Conservation (phyloP, 2,329 filamentous ascomycete species). For the Coniochaeta sp. region DNA sequence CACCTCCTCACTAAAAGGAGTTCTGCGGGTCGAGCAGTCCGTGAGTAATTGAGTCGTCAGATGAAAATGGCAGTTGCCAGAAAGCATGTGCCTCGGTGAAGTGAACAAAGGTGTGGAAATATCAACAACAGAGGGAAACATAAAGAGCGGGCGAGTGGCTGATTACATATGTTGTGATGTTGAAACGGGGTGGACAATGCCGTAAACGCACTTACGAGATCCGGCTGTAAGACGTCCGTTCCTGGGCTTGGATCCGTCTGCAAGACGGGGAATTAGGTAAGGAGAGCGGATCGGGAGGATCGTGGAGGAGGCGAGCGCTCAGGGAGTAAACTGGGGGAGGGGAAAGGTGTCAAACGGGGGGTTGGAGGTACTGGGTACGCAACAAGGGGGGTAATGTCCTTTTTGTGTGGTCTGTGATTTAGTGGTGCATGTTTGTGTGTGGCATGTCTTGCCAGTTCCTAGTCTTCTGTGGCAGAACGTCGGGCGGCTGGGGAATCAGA, state of each 20-base stretch:
- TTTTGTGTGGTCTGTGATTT: not conserved
- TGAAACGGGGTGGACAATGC: not conserved
- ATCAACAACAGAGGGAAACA: not conserved
- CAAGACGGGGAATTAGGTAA: not conserved
- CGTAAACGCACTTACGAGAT: slow-evolving; percentile 1
- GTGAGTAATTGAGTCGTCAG: not conserved
- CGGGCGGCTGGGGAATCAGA: not conserved
- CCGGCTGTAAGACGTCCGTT: slow-evolving; percentile 1
- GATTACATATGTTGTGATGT: not conserved
- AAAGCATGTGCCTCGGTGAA: not conserved
- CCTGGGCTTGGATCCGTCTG: not conserved
- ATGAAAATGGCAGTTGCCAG: not conserved
- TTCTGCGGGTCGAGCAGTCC: not conserved
- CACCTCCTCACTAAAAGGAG: not conserved
- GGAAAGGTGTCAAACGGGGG: not conserved
- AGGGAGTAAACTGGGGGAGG: not conserved
- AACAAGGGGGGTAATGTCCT: not conserved
- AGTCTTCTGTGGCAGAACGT: not conserved
- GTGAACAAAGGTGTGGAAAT: not conserved
- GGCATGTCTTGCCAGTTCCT: not conserved
- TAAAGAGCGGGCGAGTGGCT: not conserved
- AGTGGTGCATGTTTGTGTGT: not conserved
- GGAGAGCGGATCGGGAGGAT: not conserved
- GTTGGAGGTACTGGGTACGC: not conserved
- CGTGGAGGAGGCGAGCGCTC: not conserved